Conservation (phyloP, 2,329 filamentous ascomycete species). For the Blastomyces emzantsi region DNA sequence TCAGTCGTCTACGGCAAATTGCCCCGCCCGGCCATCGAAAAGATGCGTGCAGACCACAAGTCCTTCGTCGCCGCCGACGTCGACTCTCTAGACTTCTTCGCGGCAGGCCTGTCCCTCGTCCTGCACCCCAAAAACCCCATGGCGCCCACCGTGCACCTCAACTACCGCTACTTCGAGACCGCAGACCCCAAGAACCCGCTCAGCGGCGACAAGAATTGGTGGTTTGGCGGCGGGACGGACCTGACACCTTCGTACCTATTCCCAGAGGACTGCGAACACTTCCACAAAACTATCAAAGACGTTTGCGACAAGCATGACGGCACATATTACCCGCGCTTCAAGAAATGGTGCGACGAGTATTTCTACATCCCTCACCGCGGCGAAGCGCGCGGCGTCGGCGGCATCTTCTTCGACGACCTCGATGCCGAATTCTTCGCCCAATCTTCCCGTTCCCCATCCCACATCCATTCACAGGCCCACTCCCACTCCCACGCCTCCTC, state of each 20-base stretch:
- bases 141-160: slow-evolving; percentile 94
- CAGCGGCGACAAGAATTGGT: slow-evolving; percentile 65
- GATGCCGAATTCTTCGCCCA: slow-evolving; percentile 49
- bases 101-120: slow-evolving; percentile 84
- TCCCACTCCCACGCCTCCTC: slow-evolving; percentile 33
- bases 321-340: slow-evolving; percentile 86
- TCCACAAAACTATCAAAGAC: slow-evolving; percentile 87
- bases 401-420: slow-evolving; percentile 98
- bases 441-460: background rate
- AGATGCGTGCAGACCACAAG: slow-evolving; percentile 94
- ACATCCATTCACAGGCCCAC: slow-evolving; percentile 23
- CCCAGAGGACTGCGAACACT: slow-evolving; percentile 94
- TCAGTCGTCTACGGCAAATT: slow-evolving; percentile 90
- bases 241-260: slow-evolving; percentile 90
- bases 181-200: slow-evolving; percentile 70
- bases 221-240: slow-evolving; percentile 95
- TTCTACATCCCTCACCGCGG: slow-evolving; percentile 88
- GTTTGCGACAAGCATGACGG: slow-evolving; percentile 91
- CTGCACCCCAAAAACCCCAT: slow-evolving; percentile 92
- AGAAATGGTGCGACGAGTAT: slow-evolving; percentile 97
- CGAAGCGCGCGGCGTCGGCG: slow-evolving; percentile 79
- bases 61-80: slow-evolving; percentile 67
- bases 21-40: slow-evolving; percentile 74
- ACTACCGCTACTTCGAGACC: slow-evolving; percentile 98
- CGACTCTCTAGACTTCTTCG: slow-evolving; percentile 88